Conservation (phyloP, 2,329 filamentous ascomycete genomes). For the Penicillium sp. region DNA sequence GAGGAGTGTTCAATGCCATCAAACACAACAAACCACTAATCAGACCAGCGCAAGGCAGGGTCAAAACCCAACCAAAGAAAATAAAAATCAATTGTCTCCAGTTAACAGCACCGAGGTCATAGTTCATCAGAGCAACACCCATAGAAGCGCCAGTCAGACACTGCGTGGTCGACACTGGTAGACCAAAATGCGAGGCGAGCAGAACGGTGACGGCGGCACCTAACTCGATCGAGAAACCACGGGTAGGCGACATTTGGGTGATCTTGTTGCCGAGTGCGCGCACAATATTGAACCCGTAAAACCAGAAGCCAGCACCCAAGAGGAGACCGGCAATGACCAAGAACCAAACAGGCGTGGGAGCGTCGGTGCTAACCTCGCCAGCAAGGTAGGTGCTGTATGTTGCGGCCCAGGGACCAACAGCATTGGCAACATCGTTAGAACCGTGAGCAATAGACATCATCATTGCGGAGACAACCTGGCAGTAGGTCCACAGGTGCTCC, state of each 20-base stretch:
- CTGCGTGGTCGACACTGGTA: slow-evolving; percentile 45
- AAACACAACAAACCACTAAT: slow-evolving; percentile 45
- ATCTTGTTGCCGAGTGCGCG: slow-evolving; percentile 47
- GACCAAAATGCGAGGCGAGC: slow-evolving; percentile 37
- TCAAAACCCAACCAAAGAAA: slow-evolving; percentile 51
- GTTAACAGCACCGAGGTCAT: slow-evolving; percentile 47
- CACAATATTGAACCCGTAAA: slow-evolving; percentile 48
- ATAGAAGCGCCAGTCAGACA: slow-evolving; percentile 41
- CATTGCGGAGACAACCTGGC: slow-evolving; percentile 47
- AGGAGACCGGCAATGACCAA: slow-evolving; percentile 41
- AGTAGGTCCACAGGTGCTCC: slow-evolving; percentile 54
- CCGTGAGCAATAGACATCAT: slow-evolving; percentile 51
- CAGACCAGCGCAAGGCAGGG: slow-evolving; percentile 48
- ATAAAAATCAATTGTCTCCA: slow-evolving; percentile 50
- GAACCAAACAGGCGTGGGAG: slow-evolving; percentile 46
- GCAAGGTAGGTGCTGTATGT: slow-evolving; percentile 42
- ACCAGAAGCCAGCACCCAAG: slow-evolving; percentile 47
- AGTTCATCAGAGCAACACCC: slow-evolving; percentile 43
- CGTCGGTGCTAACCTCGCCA: slow-evolving; percentile 35
- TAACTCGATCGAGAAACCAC: slow-evolving; percentile 41
- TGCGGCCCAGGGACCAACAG: slow-evolving; percentile 46
- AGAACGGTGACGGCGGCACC: slow-evolving; percentile 47
- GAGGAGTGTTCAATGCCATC: slow-evolving; percentile 49
- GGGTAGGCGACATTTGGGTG: slow-evolving; percentile 43
- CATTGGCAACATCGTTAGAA: slow-evolving; percentile 51